Evolutionary conservation across 805 yeast species (phyloP).

Genomic region (Hanseniaspora clermontiae): DNA sequence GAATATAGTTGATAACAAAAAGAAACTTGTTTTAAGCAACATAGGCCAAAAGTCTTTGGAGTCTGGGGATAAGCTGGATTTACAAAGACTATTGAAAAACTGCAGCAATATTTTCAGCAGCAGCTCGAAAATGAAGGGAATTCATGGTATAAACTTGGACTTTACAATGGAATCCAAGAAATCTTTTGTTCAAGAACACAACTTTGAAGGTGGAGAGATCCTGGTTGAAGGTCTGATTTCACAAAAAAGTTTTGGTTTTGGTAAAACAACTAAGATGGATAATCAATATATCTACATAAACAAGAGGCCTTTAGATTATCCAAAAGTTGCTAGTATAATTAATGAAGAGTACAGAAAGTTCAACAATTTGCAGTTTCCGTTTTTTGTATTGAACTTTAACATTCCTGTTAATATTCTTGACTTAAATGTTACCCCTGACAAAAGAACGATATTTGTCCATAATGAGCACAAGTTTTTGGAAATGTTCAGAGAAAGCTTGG

Average conservation of each 20-base stretch:
- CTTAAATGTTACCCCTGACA: conserved; percentile 86
- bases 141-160: conserved; percentile 37
- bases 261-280: conserved; percentile 50
- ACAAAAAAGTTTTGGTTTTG: conserved; percentile 64
- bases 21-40: conserved; percentile 39
- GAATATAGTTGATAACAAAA: conserved; percentile 38
- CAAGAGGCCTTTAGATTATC: conserved; percentile 55
- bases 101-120: conserved; percentile 61
- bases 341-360: conserved; percentile 63
- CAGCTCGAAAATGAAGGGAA: conserved; percentile 40
- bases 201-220: conserved; percentile 15
- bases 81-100: conserved; percentile 37
- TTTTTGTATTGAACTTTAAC: conserved; percentile 47
- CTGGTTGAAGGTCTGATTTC: conserved; percentile 54
- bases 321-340: conserved; percentile 42
- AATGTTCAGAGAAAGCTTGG: conserved; percentile 39
- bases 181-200: conserved; percentile 17
- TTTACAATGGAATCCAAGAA: conserved; percentile 23
- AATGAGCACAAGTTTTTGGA: conserved; percentile 52
- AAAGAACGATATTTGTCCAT: conserved; percentile 56
- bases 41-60: conserved; percentile 26
- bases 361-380: conserved; percentile 64
- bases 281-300: conserved; percentile 68
- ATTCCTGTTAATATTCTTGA: conserved; percentile 49
- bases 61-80: conserved; percentile 14